A percentile compares a stretch with the other conserved stretches of the same genome.
Evolutionary conservation across 129 eudicot genomes (phyloP).

Genomic region (Chrysanthemum seticuspe): DNA sequence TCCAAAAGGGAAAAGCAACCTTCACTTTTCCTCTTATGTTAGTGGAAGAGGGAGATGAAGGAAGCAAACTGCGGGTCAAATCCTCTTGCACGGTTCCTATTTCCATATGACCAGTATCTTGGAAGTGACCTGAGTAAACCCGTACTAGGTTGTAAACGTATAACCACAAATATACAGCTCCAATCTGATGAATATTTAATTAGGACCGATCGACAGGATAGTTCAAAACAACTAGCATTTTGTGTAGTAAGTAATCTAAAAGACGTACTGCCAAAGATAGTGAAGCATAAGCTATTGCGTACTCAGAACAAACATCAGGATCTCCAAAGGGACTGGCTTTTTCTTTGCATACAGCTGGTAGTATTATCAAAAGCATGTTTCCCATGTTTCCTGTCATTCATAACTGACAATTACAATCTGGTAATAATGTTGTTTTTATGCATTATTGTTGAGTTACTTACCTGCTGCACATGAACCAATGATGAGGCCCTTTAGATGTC

Average conservation of each 20-base stretch:
- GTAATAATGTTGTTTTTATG: background rate
- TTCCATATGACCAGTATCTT: background rate
- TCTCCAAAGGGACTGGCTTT: slow-evolving; percentile 78
- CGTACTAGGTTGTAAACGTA: slow-evolving; percentile 63
- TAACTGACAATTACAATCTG: background rate
- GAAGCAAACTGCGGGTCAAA: slow-evolving; percentile 22
- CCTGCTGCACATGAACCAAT: slow-evolving; percentile 84
- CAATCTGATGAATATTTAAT: slow-evolving; percentile 37
- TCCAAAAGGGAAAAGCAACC: slow-evolving; percentile 21
- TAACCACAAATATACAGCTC: slow-evolving; percentile 52
- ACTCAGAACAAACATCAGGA: slow-evolving; percentile 52
- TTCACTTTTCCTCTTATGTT: slow-evolving; percentile 2
- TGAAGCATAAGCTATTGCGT: slow-evolving; percentile 79
- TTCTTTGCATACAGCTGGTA: slow-evolving; percentile 95
- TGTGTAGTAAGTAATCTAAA: background rate
- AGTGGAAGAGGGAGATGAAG: slow-evolving; percentile 6
- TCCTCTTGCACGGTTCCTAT: slow-evolving; percentile 1
- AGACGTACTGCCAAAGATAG: slow-evolving; percentile 85
- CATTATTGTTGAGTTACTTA: background rate
- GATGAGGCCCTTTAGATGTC: slow-evolving; percentile 73
- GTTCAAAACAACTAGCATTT: background rate
- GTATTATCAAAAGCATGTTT: slow-evolving; percentile 66
- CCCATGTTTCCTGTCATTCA: slow-evolving; percentile 73
- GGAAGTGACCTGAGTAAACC: slow-evolving; percentile 19
- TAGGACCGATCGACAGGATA: background rate